phyloP scores from a whole-genome alignment of 495 filamentous ascomycete species.

The Annulohypoxylon bovei region DNA sequence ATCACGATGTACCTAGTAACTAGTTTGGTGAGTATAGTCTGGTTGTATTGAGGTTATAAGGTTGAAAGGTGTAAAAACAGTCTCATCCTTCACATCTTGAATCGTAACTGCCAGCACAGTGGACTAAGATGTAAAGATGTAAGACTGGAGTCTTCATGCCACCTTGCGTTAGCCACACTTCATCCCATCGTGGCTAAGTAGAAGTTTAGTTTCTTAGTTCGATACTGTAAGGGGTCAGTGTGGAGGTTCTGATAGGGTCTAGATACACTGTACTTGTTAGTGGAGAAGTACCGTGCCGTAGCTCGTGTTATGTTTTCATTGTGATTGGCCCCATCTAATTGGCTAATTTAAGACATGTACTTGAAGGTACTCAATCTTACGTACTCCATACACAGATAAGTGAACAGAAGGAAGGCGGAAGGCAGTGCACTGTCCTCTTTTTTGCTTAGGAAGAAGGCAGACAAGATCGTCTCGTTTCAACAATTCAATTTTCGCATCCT shows the following conservation, averaged over 20 bases:
- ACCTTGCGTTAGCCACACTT: constrained; percentile 33
- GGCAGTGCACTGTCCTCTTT: constrained; percentile 25
- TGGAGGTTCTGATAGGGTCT: constrained; percentile 19
- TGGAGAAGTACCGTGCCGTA: background rate
- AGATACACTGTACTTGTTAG: constrained; percentile 1
- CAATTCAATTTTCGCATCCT: constrained; percentile 39
- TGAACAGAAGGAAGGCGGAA: constrained; percentile 12
- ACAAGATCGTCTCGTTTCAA: constrained; percentile 39
- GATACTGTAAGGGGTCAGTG: constrained; percentile 33
- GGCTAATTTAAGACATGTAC: constrained; percentile 19
- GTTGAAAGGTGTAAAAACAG: background rate
- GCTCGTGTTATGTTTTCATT: background rate
- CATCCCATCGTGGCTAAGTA: constrained; percentile 22
- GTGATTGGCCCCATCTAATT: constrained; percentile 1
- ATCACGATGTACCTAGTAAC: background rate
- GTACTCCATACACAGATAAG: constrained; percentile 16
- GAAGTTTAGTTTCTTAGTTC: constrained; percentile 14
- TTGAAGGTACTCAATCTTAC: constrained; percentile 2
- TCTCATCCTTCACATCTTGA: background rate
- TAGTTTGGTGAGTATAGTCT: background rate
- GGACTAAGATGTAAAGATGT: background rate
- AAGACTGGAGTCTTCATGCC: background rate
- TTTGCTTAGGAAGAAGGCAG: constrained; percentile 5
- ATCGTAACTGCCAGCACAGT: background rate
- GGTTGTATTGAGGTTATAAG: background rate